Percentiles rank a stretch among this genome's conserved stretches.
Evolutionary conservation across 495 filamentous ascomycete species (phyloP).

Genomic region (Acidomyces sp.): DNA sequence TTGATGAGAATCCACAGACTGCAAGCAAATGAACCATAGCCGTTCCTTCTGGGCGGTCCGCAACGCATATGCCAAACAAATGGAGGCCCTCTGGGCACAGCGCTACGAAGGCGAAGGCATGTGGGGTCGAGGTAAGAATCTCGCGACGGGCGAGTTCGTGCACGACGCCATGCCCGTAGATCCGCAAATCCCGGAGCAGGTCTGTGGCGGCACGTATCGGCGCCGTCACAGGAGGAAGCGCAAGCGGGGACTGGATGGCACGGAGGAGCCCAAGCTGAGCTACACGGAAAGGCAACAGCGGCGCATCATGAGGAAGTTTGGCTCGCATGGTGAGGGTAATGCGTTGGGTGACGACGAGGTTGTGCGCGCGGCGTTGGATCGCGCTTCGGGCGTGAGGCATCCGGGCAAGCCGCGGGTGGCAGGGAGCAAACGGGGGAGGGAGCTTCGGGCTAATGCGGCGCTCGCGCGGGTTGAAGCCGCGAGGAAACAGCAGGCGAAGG

Average conservation of each 20-base stretch:
- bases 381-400: slow-evolving; percentile 37
- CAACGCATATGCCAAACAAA: slow-evolving; percentile 50
- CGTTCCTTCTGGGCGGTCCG: slow-evolving; percentile 59
- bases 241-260: slow-evolving; percentile 26
- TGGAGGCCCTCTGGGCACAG: slow-evolving; percentile 49
- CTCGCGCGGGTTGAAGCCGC: slow-evolving; percentile 54
- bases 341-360: slow-evolving; percentile 53
- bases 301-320: slow-evolving; percentile 62
- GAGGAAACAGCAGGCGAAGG: slow-evolving; percentile 34
- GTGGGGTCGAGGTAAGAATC: slow-evolving; percentile 52
- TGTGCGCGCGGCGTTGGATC: slow-evolving; percentile 49
- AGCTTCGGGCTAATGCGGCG: slow-evolving; percentile 63
- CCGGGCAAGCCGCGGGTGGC: slow-evolving; percentile 58
- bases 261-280: slow-evolving; percentile 35
- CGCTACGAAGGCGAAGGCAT: slow-evolving; percentile 64
- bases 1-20: too few species aligned
- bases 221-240: slow-evolving; percentile 38
- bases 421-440: slow-evolving; percentile 52
- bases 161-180: slow-evolving; percentile 36
- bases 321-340: slow-evolving; percentile 42
- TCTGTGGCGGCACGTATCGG: slow-evolving; percentile 59
- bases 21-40: slow-evolving; percentile 73
- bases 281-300: slow-evolving; percentile 52
- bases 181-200: slow-evolving; percentile 44
- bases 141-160: slow-evolving; percentile 46